These are phyloP conservation scores for Brasenia schreberi DNA, from an alignment of 164 flowering plant species.

Conservation along the genomic window DNA sequence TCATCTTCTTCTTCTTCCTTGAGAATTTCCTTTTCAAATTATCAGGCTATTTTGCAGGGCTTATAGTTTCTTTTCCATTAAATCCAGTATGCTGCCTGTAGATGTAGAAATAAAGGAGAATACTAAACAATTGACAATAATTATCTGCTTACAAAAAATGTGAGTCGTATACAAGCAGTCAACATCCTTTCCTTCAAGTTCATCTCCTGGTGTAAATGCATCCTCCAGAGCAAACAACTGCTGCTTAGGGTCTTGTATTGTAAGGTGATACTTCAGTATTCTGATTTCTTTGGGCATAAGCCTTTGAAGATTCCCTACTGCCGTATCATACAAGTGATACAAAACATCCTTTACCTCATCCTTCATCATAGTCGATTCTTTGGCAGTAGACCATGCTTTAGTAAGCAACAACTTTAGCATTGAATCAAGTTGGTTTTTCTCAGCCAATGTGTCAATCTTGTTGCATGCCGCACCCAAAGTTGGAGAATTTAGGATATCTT, in stretches of 20 bases:
- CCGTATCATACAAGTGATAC: constrained; percentile 58
- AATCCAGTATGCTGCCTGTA: no score
- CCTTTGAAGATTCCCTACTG: constrained; percentile 62
- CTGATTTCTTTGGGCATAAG: constrained; percentile 74
- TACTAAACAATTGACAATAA: no score
- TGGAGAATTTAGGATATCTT: constrained; percentile 81
- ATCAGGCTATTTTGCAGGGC: no score
- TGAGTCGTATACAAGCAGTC: constrained; percentile 82
- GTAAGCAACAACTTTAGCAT: constrained; percentile 62
- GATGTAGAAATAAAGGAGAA: no score
- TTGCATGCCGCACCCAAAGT: constrained; percentile 60
- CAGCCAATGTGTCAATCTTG: constrained; percentile 75
- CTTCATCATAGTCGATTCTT: constrained; percentile 64
- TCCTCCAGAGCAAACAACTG: constrained; percentile 41
- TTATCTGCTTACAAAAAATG: no score
- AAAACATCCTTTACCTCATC: constrained; percentile 85
- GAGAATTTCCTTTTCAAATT: no score
- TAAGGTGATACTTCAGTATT: constrained; percentile 73
- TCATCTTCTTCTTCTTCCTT: no score
- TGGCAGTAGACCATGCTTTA: constrained; percentile 90
- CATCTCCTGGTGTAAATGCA: constrained; percentile 90
- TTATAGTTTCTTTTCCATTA: no score
- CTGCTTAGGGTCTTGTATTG: constrained; percentile 65
- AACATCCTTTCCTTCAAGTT: constrained; percentile 61
- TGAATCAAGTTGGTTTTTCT: constrained; percentile 74